A percentile compares a stretch with the other conserved stretches of the same genome.
Evolutionary conservation across 768 basidiomycete species (phyloP).

Genomic region (Rossbeevera mucosa): DNA sequence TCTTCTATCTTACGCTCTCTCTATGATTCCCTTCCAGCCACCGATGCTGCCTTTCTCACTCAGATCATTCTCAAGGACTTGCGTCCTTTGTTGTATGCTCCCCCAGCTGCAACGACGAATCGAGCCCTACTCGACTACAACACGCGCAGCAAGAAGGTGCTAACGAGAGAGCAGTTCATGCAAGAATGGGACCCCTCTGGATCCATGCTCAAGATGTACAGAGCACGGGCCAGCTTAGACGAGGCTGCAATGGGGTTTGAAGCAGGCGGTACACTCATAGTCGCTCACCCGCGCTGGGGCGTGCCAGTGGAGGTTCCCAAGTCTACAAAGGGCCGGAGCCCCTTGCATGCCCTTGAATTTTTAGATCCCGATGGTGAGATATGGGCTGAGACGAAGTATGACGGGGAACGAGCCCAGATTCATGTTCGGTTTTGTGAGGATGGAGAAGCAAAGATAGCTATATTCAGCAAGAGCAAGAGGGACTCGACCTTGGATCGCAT

Average conservation of each 20-base stretch:
- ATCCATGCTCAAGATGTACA: conserved; percentile 50
- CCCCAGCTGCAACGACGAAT: conserved; percentile 43
- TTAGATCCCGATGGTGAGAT: conserved; percentile 32
- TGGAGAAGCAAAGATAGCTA: conserved; percentile 49
- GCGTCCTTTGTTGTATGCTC: conserved; percentile 70
- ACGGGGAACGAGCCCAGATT: conserved; percentile 92
- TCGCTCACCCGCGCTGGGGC: conserved; percentile 46
- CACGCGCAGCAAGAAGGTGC: conserved; percentile 46
- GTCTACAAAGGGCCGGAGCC: conserved; percentile 67
- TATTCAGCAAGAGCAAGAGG: conserved; percentile 85
- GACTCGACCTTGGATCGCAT: conserved; percentile 75
- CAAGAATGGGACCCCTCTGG: conserved; percentile 61
- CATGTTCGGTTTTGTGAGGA: conserved; percentile 56
- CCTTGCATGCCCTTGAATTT: conserved; percentile 49
- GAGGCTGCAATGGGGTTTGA: conserved; percentile 48
- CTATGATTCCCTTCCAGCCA: conserved; percentile 55
- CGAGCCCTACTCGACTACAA: conserved; percentile 54
- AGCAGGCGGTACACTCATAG: conserved; percentile 21
- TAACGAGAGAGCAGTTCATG: conserved; percentile 66
- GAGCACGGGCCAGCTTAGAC: conserved; percentile 53
- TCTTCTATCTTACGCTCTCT: conserved; percentile 47
- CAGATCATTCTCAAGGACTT: conserved; percentile 90
- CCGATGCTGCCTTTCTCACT: conserved; percentile 63
- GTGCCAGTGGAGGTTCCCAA: conserved; percentile 76
- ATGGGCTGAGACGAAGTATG: conserved; percentile 93